Conservation (phyloP, 1,139 yeast species). For the Yamadazyma siamensis region DNA sequence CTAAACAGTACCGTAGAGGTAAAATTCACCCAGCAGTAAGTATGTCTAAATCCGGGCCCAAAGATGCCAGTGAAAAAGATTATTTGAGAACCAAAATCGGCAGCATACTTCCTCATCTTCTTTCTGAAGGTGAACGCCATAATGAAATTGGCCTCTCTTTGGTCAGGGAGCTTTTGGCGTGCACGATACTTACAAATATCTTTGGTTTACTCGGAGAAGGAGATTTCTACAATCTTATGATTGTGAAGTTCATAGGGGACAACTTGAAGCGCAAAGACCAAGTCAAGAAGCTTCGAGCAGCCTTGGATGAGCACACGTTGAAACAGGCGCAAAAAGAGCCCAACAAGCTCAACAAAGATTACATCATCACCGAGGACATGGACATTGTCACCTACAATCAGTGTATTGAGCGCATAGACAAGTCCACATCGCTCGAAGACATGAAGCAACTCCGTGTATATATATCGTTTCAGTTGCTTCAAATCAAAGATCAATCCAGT, state of each 20-base stretch:
- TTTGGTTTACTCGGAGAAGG: constrained; percentile 62
- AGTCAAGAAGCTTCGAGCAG: constrained; percentile 69
- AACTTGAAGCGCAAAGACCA: constrained; percentile 72
- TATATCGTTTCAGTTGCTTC: constrained; percentile 17
- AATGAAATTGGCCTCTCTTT: constrained; percentile 51
- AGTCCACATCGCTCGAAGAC: constrained; percentile 18
- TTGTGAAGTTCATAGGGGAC: constrained; percentile 60
- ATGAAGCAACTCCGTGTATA: constrained; percentile 19
- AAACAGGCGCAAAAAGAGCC: constrained; percentile 4
- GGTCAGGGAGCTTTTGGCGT: constrained; percentile 61
- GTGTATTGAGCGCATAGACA: constrained; percentile 29
- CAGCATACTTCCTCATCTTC: constrained; percentile 46
- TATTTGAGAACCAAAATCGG: constrained; percentile 47
- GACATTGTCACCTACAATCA: constrained; percentile 38
- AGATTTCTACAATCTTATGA: constrained; percentile 69
- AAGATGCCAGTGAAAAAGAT: constrained; percentile 46
- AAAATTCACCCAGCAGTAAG: constrained; percentile 63
- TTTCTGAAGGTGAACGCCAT: constrained; percentile 47
- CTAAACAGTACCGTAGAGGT: constrained; percentile 56
- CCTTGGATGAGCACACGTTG: constrained; percentile 62
- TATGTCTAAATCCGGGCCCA: constrained; percentile 29
- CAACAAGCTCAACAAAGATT: constrained; percentile 8
- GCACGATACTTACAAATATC: constrained; percentile 45
- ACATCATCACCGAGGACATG: constrained; percentile 22
- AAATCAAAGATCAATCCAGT: constrained; percentile 5